These are phyloP conservation scores for Colletotrichum simmondsii DNA, from an alignment of 2,329 filamentous ascomycete species.

Conservation along the genomic window DNA sequence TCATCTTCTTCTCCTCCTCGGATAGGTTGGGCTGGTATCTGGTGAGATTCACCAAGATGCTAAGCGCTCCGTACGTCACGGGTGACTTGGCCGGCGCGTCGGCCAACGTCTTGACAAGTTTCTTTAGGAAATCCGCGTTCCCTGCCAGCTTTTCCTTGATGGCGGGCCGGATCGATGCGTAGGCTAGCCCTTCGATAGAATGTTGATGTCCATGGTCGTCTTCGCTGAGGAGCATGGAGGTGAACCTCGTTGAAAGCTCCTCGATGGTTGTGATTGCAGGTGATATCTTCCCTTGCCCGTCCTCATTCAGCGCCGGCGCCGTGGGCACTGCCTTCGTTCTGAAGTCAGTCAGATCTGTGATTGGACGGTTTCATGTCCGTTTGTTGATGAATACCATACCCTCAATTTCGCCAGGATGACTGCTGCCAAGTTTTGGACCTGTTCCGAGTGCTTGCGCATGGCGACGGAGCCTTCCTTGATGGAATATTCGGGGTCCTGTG, in stretches of 20 bases:
- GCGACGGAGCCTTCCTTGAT: conserved; percentile 68
- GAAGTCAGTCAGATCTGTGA: conserved; percentile 56
- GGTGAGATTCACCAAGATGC: conserved; percentile 87
- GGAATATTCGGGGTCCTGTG: conserved; percentile 67
- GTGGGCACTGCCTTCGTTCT: conserved; percentile 65
- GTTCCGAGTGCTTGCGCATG: conserved; percentile 69
- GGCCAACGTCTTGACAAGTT: conserved; percentile 72
- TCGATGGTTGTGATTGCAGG: conserved; percentile 71
- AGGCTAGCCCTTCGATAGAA: conserved; percentile 91
- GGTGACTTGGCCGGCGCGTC: conserved; percentile 72
- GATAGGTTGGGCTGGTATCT: conserved; percentile 80
- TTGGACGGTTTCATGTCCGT: conserved; percentile 32
- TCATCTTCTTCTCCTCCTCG: conserved; percentile 93
- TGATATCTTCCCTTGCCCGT: conserved; percentile 57
- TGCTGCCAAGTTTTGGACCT: conserved; percentile 74
- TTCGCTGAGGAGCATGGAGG: conserved; percentile 71
- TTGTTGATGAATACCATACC: conserved; percentile 53
- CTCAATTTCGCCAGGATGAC: conserved; percentile 80
- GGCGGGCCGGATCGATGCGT: conserved; percentile 85
- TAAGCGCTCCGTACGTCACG: conserved; percentile 85
- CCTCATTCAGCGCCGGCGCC: conserved; percentile 50
- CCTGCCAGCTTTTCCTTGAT: conserved; percentile 84
- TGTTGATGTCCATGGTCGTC: conserved; percentile 71
- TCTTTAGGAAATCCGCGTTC: conserved; percentile 75
- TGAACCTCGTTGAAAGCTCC: conserved; percentile 72